phyloP scores from a whole-genome alignment of 371 early-diverging fungal genomes.

The Cladochytrium tenue region DNA sequence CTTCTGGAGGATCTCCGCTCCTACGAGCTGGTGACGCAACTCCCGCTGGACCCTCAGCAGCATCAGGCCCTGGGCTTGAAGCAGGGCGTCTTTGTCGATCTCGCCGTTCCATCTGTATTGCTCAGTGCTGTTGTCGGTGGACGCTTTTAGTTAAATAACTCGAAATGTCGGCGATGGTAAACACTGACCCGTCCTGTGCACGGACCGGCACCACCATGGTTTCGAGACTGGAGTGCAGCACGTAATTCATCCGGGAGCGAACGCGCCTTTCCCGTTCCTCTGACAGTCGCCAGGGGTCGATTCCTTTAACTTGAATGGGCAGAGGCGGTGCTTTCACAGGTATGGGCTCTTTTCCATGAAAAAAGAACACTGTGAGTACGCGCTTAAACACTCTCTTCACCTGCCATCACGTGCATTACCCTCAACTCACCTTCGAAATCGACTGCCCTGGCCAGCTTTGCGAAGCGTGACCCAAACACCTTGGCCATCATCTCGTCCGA shows the following conservation, averaged over 20 bases:
- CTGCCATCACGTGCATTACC: background rate
- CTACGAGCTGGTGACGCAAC: background rate
- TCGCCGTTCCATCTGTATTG: background rate
- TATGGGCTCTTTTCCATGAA: background rate
- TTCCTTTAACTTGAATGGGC: background rate
- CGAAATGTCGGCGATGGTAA: background rate
- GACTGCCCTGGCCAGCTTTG: background rate
- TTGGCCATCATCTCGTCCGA: conserved; percentile 35
- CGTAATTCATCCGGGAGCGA: background rate
- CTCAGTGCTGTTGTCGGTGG: background rate
- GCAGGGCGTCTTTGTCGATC: too few species aligned
- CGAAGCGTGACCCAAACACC: background rate
- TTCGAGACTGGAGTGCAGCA: background rate
- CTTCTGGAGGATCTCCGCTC: conserved; percentile 78
- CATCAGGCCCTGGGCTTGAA: conserved; percentile 29
- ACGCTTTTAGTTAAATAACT: background rate
- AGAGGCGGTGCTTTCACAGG: background rate
- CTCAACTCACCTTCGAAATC: background rate
- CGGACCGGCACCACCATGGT: background rate
- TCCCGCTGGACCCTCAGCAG: conserved; percentile 35
- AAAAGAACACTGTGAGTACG: background rate
- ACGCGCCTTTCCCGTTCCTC: background rate
- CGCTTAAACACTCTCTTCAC: background rate
- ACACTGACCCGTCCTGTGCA: background rate
- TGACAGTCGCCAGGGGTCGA: background rate